Evolutionary conservation across 768 basidiomycete species (phyloP).

Genomic region (Tylopilus rubrobrunneus): DNA sequence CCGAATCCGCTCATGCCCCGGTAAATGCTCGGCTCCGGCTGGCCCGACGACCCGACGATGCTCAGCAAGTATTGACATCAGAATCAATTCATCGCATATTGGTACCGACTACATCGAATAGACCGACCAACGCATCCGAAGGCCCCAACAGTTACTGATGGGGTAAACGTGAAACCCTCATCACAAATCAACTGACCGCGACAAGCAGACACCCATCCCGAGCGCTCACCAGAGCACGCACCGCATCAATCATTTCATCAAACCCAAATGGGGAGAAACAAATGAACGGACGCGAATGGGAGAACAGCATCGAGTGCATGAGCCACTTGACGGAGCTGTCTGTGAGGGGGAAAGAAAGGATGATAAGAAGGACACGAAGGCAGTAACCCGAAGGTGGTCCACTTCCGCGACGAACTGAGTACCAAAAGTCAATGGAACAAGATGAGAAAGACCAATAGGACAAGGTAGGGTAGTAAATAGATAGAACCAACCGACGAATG

Average conservation of each 20-base stretch:
- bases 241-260: conserved; percentile 37
- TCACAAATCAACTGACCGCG: background rate
- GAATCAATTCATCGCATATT: conserved; percentile 6
- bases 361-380: background rate
- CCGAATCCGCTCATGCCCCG: too few relatives aligned
- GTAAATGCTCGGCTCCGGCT: too few relatives aligned
- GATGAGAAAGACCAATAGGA: conserved; percentile 20
- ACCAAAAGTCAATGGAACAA: conserved; percentile 3
- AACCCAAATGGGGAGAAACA: conserved; percentile 48
- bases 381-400: background rate
- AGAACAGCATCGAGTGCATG: conserved; percentile 23
- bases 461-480: conserved; percentile 27
- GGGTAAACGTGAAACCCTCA: background rate
- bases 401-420: background rate
- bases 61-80: conserved; percentile 5
- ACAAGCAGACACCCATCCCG: conserved; percentile 8
- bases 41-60: too few relatives aligned
- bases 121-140: conserved; percentile 6
- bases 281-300: conserved; percentile 14
- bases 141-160: background rate
- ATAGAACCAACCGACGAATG: conserved; percentile 16
- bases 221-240: conserved; percentile 46
- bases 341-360: background rate
- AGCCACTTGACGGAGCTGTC: conserved; percentile 4
- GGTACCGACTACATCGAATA: conserved; percentile 13